phyloP scores from a whole-genome alignment of 83 land plant species.

The Picea abies region DNA sequence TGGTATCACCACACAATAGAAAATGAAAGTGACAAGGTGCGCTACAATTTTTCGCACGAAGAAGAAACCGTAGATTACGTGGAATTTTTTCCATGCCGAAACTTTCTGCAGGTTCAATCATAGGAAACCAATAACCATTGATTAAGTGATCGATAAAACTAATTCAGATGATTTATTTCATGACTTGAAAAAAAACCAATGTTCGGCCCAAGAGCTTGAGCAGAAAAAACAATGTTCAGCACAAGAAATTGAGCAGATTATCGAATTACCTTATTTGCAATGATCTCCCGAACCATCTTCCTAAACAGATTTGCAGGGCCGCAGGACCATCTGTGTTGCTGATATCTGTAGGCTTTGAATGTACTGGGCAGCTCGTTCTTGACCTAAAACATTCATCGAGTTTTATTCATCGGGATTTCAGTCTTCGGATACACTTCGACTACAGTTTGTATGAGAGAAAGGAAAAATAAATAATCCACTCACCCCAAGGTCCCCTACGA shows the following conservation, averaged over 20 bases:
- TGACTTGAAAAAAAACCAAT: no score
- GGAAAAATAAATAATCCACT: neutral
- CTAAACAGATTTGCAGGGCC: slow-evolving; percentile 81
- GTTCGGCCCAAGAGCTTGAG: no score
- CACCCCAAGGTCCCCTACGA: slow-evolving; percentile 47
- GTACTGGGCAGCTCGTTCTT: slow-evolving; percentile 80
- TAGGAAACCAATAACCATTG: no score
- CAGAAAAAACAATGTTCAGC: no score
- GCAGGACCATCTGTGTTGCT: slow-evolving; percentile 83
- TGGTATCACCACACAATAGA: slow-evolving; percentile 65
- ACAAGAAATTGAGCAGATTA: no score
- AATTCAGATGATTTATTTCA: no score
- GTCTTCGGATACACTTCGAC: no score
- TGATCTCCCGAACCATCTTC: slow-evolving; percentile 62
- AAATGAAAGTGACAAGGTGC: slow-evolving; percentile 62
- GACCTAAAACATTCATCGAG: slow-evolving; percentile 29
- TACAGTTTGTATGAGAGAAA: no score
- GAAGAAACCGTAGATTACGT: slow-evolving; percentile 59
- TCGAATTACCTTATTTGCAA: slow-evolving; percentile 40
- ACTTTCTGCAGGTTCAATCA: slow-evolving; percentile 20
- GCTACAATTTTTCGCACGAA: slow-evolving; percentile 67
- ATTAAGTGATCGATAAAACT: no score
- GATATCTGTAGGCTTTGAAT: slow-evolving; percentile 66
- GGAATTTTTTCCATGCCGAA: slow-evolving; percentile 42
- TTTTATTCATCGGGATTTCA: no score